A percentile compares a stretch with the other conserved stretches of the same genome.
Conservation (phyloP, 225 moss, liverwort and hornwort genomes). For the Marchantia paleacea region DNA sequence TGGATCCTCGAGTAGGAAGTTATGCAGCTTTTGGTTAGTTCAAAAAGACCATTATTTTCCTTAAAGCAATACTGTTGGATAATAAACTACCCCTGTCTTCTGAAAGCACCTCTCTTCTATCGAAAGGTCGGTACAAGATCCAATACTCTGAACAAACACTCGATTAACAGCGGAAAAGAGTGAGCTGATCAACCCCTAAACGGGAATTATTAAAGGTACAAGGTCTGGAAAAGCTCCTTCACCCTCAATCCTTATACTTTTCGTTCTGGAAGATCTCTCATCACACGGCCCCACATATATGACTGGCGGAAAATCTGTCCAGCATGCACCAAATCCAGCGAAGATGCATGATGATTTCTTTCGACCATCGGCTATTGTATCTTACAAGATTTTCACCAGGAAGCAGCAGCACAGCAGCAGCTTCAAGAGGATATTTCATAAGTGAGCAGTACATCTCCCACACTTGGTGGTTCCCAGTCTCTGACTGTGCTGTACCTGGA, state of each 20-base stretch:
- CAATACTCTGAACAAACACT: neutral
- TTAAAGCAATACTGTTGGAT: neutral
- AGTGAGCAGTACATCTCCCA: too few species aligned
- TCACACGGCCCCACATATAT: neutral
- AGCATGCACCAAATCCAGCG: neutral
- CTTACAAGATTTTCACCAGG: too few species aligned
- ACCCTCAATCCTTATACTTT: neutral
- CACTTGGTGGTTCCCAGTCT: too few species aligned
- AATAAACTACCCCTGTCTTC: neutral
- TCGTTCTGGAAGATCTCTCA: neutral
- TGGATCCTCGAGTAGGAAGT: too few species aligned
- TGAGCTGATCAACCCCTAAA: too few species aligned
- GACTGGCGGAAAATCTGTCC: neutral
- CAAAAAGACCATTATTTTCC: too few species aligned
- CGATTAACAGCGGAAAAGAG: too few species aligned
- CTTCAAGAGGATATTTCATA: too few species aligned
- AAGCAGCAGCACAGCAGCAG: too few species aligned
- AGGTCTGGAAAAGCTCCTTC: neutral
- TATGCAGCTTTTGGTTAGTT: too few species aligned
- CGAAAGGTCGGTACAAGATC: neutral
- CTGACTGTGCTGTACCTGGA: too few species aligned
- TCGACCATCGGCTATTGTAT: neutral
- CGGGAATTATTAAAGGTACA: neutral
- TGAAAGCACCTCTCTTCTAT: neutral
- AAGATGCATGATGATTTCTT: neutral